Evolutionary conservation across 2,329 filamentous ascomycete species (phyloP), one percentile per base, ranked within the genome.

Genomic region (Talaromyces amestolkiae): DNA sequence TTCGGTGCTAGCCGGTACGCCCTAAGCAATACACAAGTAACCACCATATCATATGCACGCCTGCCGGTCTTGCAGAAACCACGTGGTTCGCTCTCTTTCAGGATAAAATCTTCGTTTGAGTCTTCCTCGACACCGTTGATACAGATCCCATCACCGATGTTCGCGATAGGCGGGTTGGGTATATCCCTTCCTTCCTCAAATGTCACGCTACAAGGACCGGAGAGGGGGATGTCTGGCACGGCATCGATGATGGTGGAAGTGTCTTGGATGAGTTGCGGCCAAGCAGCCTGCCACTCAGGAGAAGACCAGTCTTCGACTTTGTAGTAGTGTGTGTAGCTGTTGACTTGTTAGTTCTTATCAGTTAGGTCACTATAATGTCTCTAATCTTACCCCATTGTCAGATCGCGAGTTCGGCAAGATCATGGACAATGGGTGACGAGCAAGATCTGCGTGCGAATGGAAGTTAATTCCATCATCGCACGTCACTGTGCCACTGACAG

Each of bases 281-380:
- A 62, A 22, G 47, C 47, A 19, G 47, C 9, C 31, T 62, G 45
- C 60, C 60, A 62, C 17, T 54, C 45, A 3, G 35, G 17, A n/a
- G 31, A 13, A 37, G 43, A 43, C 35, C 19, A 17, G 13, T 45
- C 33, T 39, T 54, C 5, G 47, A 62, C 27, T 37, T 22, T 31
- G 27, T 53, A 62, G 60, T 54, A 62, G 22, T 54, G 47, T n/a
- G 60, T 43, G 35, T 62, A 62, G 9, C 60, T 62, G 9, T 37
- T 37, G n/a, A 4, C 13, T 4, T 5, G 49, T 33, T 54, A 54
- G 49, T 54, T 17, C 17, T 10, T 19, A 9, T 51, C 45, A 49
- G 45, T 3, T 49, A 27, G 43, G 8, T 10, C 8, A 4, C 27
- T 31, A 7, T 19, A 13, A 11, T 33, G 7, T 53, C 24, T 53